Evolutionary conservation across 2,329 filamentous ascomycete species (phyloP).

Genomic region (Epichloe elymi): DNA sequence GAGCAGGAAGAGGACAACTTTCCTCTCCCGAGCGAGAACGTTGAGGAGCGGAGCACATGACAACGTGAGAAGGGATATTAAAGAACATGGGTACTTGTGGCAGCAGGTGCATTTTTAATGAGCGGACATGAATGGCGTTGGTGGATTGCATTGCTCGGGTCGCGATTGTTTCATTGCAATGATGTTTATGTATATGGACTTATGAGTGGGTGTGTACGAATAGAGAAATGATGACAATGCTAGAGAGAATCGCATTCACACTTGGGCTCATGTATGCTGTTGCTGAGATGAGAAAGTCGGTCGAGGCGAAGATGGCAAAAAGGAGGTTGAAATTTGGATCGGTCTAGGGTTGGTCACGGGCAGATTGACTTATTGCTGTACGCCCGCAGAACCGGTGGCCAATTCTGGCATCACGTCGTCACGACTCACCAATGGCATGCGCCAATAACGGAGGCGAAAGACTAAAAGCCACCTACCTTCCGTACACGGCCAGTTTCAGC

Average conservation of each 20-base stretch:
- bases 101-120: neutral
- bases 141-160: neutral
- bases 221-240: neutral
- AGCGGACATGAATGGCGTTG: neutral
- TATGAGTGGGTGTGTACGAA: neutral
- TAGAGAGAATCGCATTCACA: neutral
- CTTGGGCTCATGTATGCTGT: too few species aligned
- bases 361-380: too few species aligned
- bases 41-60: neutral
- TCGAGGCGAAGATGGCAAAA: too few species aligned
- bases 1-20: slow-evolving; percentile 22
- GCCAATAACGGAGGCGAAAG: too few species aligned
- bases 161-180: neutral
- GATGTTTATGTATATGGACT: neutral
- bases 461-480: too few species aligned
- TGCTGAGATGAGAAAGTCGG: too few species aligned
- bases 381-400: too few species aligned
- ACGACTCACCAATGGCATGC: too few species aligned
- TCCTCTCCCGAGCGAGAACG: neutral
- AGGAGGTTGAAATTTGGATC: too few species aligned
- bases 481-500: neutral
- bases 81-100: neutral
- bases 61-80: neutral
- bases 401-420: too few species aligned
- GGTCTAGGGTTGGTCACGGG: too few species aligned